phyloP scores from a whole-genome alignment of 2,329 filamentous ascomycete genomes.

The Neodidymelliopsis sp. region DNA sequence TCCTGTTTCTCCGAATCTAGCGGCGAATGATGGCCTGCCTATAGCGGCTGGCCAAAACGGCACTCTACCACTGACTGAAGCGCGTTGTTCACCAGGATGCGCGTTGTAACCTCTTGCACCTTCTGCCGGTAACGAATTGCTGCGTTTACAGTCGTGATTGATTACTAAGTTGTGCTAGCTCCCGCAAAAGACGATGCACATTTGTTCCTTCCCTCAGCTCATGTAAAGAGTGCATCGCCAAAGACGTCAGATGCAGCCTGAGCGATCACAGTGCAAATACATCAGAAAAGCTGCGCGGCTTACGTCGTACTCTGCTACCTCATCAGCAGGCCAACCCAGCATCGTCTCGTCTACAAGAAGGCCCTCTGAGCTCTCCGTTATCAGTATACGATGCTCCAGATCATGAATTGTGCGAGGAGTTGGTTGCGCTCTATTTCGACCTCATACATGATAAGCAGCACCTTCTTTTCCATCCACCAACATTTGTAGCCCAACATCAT shows the following conservation, averaged over 20 bases:
- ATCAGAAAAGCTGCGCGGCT: background rate
- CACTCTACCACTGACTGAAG: background rate
- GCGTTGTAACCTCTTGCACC: conserved; percentile 12
- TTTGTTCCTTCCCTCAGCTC: conserved; percentile 2
- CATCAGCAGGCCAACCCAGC: background rate
- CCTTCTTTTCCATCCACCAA: conserved; percentile 10
- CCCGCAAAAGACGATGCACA: conserved; percentile 13
- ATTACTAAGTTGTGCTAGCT: conserved; percentile 8
- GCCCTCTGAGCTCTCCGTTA: background rate
- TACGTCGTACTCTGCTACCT: conserved; percentile 2
- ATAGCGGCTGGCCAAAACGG: conserved; percentile 1
- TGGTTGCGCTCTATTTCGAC: conserved; percentile 10
- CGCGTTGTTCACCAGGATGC: conserved; percentile 3
- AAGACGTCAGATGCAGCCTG: conserved; percentile 4
- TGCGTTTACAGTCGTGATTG: background rate
- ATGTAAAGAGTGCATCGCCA: conserved; percentile 11
- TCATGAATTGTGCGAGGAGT: background rate
- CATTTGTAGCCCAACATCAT: conserved; percentile 5
- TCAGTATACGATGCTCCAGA: conserved; percentile 1
- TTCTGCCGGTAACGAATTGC: conserved; percentile 9
- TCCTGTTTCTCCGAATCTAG: background rate
- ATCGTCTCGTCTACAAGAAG: background rate
- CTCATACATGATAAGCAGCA: conserved; percentile 14
- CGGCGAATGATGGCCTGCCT: conserved; percentile 1
- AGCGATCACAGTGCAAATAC: background rate